Evolutionary conservation across 192 early-diverging fungal genomes (phyloP).

Genomic region (Rhizoclosmatium sp.): DNA sequence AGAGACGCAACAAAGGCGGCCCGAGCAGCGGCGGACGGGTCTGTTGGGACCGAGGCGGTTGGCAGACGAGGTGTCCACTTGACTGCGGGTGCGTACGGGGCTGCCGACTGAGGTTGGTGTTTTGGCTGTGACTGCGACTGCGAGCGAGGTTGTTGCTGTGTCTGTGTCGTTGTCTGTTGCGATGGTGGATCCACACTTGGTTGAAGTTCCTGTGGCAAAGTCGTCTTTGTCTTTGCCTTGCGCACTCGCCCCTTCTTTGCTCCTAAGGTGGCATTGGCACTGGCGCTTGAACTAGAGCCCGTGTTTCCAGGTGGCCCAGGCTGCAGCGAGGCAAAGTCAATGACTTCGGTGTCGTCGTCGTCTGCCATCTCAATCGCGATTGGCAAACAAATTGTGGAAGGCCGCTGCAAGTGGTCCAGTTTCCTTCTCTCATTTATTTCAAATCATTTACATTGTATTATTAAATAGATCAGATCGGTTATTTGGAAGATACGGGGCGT

Average conservation of each 20-base stretch:
- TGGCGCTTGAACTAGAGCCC: background rate
- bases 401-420: too few species aligned
- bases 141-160: background rate
- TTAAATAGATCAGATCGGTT: too few species aligned
- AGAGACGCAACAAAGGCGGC: slow-evolving; percentile 17
- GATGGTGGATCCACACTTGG: background rate
- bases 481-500: too few species aligned
- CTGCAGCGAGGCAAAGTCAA: background rate
- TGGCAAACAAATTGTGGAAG: too few species aligned
- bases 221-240: slow-evolving; percentile 1
- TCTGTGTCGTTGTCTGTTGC: background rate
- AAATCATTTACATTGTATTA: too few species aligned
- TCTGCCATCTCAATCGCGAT: background rate
- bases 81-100: background rate
- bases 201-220: background rate
- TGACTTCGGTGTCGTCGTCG: background rate
- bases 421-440: too few species aligned
- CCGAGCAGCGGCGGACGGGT: background rate
- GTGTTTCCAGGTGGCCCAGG: background rate
- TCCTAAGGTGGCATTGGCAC: background rate
- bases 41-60: background rate
- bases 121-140: too few species aligned
- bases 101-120: background rate
- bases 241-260: background rate
- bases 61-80: background rate